These are phyloP conservation scores for Viola pubescens DNA, from an alignment of 441 rosid species.

Conservation along the genomic window DNA sequence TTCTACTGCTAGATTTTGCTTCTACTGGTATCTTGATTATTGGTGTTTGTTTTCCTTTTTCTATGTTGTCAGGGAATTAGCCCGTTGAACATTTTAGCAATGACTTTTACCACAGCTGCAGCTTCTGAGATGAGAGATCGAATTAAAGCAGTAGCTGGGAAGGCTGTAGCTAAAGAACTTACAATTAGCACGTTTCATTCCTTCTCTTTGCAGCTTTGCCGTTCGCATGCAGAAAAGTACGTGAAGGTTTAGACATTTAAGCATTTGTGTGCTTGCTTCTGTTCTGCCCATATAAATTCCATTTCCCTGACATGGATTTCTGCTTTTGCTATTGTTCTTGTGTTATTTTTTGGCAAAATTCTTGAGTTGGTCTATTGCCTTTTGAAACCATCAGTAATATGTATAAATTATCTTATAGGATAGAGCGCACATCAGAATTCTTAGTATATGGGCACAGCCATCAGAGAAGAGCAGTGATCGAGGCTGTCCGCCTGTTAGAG, in stretches of 20 bases:
- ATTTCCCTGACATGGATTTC: not conserved
- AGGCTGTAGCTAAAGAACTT: conserved; percentile 69
- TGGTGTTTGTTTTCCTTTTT: conserved; percentile 2
- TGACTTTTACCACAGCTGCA: conserved; percentile 98
- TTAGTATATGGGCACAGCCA: conserved; percentile 86
- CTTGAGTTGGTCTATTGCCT: not conserved
- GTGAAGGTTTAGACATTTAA: conserved; percentile 17
- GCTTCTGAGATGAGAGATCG: conserved; percentile 95
- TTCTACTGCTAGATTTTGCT: not conserved
- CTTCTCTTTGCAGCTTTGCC: conserved; percentile 87
- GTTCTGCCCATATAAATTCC: not conserved
- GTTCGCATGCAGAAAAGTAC: conserved; percentile 89
- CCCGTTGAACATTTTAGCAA: conserved; percentile 84
- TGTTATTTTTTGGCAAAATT: not conserved
- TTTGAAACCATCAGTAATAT: not conserved
- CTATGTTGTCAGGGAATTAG: conserved; percentile 51
- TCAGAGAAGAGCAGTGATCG: conserved; percentile 92
- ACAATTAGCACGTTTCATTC: conserved; percentile 95
- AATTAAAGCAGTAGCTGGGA: conserved; percentile 68
- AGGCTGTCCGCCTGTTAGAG: conserved; percentile 71
- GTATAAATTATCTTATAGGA: conserved; percentile 33
- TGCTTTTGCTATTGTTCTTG: conserved; percentile 5
- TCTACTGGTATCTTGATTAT: not conserved
- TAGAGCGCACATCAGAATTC: conserved; percentile 83
- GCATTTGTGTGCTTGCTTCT: conserved; percentile 9